Evolutionary conservation across 768 basidiomycete species (phyloP), one percentile per base, ranked within the genome.

Genomic region (Clathrus columnatus): DNA sequence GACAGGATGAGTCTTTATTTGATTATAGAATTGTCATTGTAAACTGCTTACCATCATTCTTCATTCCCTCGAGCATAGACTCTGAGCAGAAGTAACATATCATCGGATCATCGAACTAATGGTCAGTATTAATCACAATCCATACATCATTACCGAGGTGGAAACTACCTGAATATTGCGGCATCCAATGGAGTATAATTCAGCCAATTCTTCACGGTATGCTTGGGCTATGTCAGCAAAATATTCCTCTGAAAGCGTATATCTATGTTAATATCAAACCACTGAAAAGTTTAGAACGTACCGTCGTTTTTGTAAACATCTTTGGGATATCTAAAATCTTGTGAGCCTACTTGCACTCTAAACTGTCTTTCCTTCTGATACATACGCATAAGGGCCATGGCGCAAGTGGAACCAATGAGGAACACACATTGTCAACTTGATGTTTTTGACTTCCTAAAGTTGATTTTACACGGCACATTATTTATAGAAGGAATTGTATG

Each of bases 391-490:
- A 7, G 72, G 74, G 49, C 84, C 84, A 63, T 83, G 82, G 23
- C 80, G 77, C 26, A 84, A 77, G 64, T 84, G 83, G 65, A 80
- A 83, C 82, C 84, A 85, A 30, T 81, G 80, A 2, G 85, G 86
- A 0, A 84, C 79, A 57, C 80, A 83, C 67, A 86, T 71, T 14
- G 83, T 87, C 57, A 88, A 62, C 66, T 91, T 89, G 66, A 88
- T 76, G 62, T 75, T 72, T 62, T 75, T 75, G 57, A 84, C 79
- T 61, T 86, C 83, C 79, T 82, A 50, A 26, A 21, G 58, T 43
- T 60, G 27, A 23, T 32, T 50, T 14, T 36, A 54, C 55, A 51
- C n/a, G n/a, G n/a, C n/a, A n/a, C n/a, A 29, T 7, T 46, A 51
- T 2, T 29, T 24, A 42, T 24, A n/a, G n/a, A n/a, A n/a, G n/a